Evolutionary conservation across 2,329 filamentous ascomycete species (phyloP).

Genomic region (Alternaria triticina): DNA sequence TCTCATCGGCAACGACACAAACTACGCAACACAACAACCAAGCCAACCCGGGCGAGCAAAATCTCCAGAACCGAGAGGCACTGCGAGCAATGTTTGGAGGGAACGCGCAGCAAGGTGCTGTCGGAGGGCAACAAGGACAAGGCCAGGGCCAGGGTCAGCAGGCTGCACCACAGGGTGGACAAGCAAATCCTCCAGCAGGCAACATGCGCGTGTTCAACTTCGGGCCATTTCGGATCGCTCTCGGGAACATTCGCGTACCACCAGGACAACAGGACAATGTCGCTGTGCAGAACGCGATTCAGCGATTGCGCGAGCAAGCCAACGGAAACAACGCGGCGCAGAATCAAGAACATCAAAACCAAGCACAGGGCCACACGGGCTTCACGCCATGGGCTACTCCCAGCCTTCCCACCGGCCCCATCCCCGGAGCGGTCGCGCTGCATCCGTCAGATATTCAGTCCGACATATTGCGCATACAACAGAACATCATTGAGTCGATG

Average conservation of each 20-base stretch:
- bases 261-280: constrained; percentile 33
- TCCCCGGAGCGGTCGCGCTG: constrained; percentile 30
- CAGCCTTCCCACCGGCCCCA: constrained; percentile 17
- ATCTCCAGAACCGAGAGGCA: constrained; percentile 22
- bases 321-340: constrained; percentile 33
- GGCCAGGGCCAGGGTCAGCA: constrained; percentile 10
- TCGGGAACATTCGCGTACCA: constrained; percentile 44
- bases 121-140: constrained; percentile 23
- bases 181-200: constrained; percentile 31
- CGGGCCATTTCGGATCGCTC: constrained; percentile 43
- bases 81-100: constrained; percentile 28
- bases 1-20: constrained; percentile 50
- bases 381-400: constrained; percentile 11
- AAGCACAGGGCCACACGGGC: constrained; percentile 14
- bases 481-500: constrained; percentile 46
- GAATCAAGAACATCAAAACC: constrained; percentile 23
- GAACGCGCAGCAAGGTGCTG: constrained; percentile 24
- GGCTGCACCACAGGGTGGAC: constrained; percentile 23
- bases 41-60: constrained; percentile 30
- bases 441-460: constrained; percentile 44
- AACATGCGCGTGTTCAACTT: constrained; percentile 48
- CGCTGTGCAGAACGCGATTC: constrained; percentile 30
- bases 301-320: constrained; percentile 32
- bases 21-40: constrained; percentile 37
- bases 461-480: constrained; percentile 46